A percentile compares a stretch with the other conserved stretches of the same genome.
Evolutionary conservation across 2,329 filamentous ascomycete species (phyloP).

Genomic region (Sphaerulina populicola): DNA sequence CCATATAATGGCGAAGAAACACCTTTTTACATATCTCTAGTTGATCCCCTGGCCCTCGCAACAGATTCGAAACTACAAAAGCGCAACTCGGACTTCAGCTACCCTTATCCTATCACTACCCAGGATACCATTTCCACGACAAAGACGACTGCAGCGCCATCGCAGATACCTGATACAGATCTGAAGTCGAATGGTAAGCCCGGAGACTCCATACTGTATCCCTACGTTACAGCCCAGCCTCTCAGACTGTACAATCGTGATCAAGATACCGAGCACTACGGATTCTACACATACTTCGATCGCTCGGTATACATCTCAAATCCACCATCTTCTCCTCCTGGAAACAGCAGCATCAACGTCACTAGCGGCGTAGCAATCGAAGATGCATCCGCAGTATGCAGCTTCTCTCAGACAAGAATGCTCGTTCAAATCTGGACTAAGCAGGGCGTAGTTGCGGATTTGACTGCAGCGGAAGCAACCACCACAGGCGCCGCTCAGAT

Average conservation of each 20-base stretch:
- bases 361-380: constrained; percentile 16
- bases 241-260: constrained; percentile 79
- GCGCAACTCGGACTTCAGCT: constrained; percentile 17
- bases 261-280: constrained; percentile 73
- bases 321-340: constrained; percentile 21
- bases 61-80: constrained; percentile 17
- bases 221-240: constrained; percentile 61
- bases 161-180: constrained; percentile 56
- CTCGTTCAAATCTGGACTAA: constrained; percentile 56
- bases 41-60: constrained; percentile 37
- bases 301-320: constrained; percentile 65
- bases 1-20: constrained; percentile 77
- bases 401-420: constrained; percentile 54
- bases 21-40: constrained; percentile 76
- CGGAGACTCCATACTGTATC: constrained; percentile 62
- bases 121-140: neutral
- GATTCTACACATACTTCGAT: constrained; percentile 83
- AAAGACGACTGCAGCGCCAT: constrained; percentile 37
- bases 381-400: constrained; percentile 32
- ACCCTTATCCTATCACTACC: constrained; percentile 22
- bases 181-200: constrained; percentile 62
- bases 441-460: constrained; percentile 23
- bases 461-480: neutral
- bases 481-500: constrained; percentile 15
- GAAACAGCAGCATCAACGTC: constrained; percentile 33